phyloP scores from a whole-genome alignment of 345 rosid species.

The Arabis alpina region DNA sequence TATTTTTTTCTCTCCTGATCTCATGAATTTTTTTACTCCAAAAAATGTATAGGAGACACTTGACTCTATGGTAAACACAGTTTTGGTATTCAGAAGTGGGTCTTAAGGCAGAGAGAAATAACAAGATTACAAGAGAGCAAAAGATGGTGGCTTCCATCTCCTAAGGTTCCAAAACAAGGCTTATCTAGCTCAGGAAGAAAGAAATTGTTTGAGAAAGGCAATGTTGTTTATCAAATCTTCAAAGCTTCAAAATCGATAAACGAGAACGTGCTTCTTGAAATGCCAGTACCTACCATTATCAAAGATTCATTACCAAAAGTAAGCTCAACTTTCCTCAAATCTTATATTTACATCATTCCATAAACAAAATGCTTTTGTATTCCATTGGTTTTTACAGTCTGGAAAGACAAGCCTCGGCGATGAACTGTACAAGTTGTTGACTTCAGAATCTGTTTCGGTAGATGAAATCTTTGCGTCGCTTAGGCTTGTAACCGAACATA shows the following conservation, averaged over 20 bases:
- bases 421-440: constrained; percentile 63
- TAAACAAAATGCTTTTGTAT: background rate
- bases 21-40: background rate
- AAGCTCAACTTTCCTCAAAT: constrained; percentile 8
- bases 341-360: background rate
- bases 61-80: constrained; percentile 79
- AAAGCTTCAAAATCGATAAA: constrained; percentile 93
- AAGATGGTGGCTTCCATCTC: constrained; percentile 97
- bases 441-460: constrained; percentile 46
- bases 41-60: constrained; percentile 64
- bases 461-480: constrained; percentile 53
- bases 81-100: constrained; percentile 91
- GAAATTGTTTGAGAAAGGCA: constrained; percentile 60
- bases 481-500: constrained; percentile 60
- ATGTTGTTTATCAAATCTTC: constrained; percentile 80
- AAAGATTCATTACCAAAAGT: constrained; percentile 75
- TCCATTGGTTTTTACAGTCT: constrained; percentile 51
- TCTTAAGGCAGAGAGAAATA: constrained; percentile 77
- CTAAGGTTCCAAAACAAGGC: constrained; percentile 83
- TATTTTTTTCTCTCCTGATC: background rate
- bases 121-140: constrained; percentile 64
- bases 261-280: constrained; percentile 78
- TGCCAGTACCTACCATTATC: constrained; percentile 74
- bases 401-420: constrained; percentile 76
- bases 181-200: constrained; percentile 71